Base-by-base conservation (phyloP, 1,284 basidiomycete genomes). In the Sanghuangporus sanghuang region DNA sequence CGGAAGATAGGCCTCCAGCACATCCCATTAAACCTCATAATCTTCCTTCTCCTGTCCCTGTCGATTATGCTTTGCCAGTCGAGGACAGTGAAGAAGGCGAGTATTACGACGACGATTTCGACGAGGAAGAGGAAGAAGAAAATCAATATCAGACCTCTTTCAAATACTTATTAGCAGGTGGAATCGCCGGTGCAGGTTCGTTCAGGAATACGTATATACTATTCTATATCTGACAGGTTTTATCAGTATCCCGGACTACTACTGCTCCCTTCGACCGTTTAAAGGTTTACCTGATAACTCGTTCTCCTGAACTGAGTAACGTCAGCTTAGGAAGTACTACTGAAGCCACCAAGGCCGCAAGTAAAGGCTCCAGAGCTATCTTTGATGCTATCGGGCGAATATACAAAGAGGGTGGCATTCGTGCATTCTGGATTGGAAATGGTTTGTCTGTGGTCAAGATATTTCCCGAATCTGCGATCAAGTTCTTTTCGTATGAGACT, bases 181-280 rank as follows among this genome's bases (percentile, higher is more conserved):
- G 96, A 16, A 80, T 97, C 16, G 97, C 96, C 14, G 96, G 96
- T 61, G 93, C 92, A 67, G 90, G 94, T 93, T 72, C 76, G 84
- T 73, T 59, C 36, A 0, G 4, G 58, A 32, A 40, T 21, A 23
- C 40, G n/a, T 8, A 18, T 12, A 16, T 54, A 12, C 38, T 21
- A 48, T 6, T 12, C 18, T 52, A 3, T 46, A n/a, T 50, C 50
- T 59, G 38, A 61, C 69, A 42, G 59, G 36, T 57, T 68, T 67
- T 53, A 62, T 55, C 56, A 90, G 96, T 98, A 21, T 98, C 96
- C 18, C 83, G 97, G 67, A 93, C 95, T 42, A 95, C 94, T 64
- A 99, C 97, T 0, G 97, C 97, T 5, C 97, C 97, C 0, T 98
- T 99, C 69, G 97, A 99, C 76, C 87, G 97, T 63, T 80, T 99